phyloP scores from a whole-genome alignment of 2,329 filamentous ascomycete species.

The Cytospora paraplurivora region DNA sequence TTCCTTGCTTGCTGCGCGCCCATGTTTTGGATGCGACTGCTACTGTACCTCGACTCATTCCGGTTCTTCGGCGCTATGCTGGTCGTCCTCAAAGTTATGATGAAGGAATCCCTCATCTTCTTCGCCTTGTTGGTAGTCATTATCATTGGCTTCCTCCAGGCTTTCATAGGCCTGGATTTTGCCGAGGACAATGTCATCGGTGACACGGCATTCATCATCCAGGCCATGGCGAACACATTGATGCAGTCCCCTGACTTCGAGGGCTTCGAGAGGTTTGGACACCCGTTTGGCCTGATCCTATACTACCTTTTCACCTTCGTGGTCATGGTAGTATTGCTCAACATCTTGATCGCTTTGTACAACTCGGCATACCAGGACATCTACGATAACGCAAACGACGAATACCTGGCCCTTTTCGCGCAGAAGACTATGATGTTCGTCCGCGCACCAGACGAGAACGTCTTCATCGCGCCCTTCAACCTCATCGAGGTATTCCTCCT shows the following conservation, averaged over 20 bases:
- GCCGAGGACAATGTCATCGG: conserved; percentile 70
- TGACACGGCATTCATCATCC: conserved; percentile 73
- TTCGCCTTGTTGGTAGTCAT: conserved; percentile 88
- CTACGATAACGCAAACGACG: conserved; percentile 89
- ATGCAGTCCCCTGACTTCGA: conserved; percentile 90
- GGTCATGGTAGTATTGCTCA: conserved; percentile 89
- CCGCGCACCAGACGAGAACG: conserved; percentile 94
- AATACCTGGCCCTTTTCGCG: conserved; percentile 90
- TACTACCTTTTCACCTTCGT: conserved; percentile 99
- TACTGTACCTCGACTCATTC: conserved; percentile 91
- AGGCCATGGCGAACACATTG: conserved; percentile 84
- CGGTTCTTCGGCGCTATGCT: conserved; percentile 98
- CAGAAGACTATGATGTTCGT: conserved; percentile 98
- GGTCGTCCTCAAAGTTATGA: conserved; percentile 93
- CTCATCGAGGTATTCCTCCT: conserved; percentile 83
- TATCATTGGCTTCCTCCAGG: conserved; percentile 85
- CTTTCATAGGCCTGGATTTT: conserved; percentile 88
- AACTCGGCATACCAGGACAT: conserved; percentile 97
- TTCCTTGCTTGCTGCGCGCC: conserved; percentile 91
- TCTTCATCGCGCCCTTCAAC: conserved; percentile 96
- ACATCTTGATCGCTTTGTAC: conserved; percentile 95
- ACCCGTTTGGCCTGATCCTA: conserved; percentile 89
- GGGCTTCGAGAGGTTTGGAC: conserved; percentile 86
- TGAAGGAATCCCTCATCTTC: conserved; percentile 93
- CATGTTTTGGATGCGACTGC: conserved; percentile 93